Percentiles rank a stretch among this genome's conserved stretches.
Conservation (phyloP, 78 protist genomes). For the Parvularia atlantis region DNA sequence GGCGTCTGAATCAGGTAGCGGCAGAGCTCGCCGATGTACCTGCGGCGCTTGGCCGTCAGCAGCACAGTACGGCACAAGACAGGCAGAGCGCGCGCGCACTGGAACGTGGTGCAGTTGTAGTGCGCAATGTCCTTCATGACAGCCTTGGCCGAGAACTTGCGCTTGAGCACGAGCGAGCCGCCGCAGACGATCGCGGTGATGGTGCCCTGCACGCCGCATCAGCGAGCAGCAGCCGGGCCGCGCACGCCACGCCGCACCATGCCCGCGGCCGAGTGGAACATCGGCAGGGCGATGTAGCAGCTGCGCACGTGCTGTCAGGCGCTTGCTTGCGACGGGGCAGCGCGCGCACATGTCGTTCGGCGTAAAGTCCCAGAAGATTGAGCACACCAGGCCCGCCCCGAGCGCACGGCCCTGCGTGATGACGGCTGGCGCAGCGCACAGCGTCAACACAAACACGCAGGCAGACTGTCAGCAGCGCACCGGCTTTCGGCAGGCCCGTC, state of each 20-base stretch:
- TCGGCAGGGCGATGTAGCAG: too few relatives aligned
- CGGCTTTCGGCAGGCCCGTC: too few relatives aligned
- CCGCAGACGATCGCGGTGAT: not conserved
- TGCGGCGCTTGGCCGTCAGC: not conserved
- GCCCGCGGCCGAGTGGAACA: not conserved
- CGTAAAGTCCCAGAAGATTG: too few relatives aligned
- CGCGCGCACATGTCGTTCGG: too few relatives aligned
- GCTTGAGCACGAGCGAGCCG: not conserved
- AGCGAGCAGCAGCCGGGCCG: too few relatives aligned
- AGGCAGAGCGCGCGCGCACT: not conserved
- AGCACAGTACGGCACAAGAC: not conserved
- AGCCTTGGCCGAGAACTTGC: slow-evolving; percentile 12
- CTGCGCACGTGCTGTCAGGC: too few relatives aligned
- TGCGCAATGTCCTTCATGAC: not conserved
- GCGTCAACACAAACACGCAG: too few relatives aligned
- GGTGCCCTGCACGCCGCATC: not conserved
- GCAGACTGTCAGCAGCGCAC: too few relatives aligned
- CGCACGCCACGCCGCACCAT: not conserved
- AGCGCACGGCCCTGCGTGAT: too few relatives aligned
- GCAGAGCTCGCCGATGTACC: slow-evolving; percentile 37
- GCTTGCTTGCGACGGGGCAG: too few relatives aligned
- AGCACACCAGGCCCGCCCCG: too few relatives aligned
- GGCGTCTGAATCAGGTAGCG: slow-evolving; percentile 5
- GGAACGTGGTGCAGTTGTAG: slow-evolving; percentile 13
- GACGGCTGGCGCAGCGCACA: too few relatives aligned